Percentiles rank a stretch among this genome's conserved stretches.
These are phyloP conservation scores for Cryptococcus sp. DNA, from an alignment of 1,284 basidiomycete genomes.

Conservation along the genomic window DNA sequence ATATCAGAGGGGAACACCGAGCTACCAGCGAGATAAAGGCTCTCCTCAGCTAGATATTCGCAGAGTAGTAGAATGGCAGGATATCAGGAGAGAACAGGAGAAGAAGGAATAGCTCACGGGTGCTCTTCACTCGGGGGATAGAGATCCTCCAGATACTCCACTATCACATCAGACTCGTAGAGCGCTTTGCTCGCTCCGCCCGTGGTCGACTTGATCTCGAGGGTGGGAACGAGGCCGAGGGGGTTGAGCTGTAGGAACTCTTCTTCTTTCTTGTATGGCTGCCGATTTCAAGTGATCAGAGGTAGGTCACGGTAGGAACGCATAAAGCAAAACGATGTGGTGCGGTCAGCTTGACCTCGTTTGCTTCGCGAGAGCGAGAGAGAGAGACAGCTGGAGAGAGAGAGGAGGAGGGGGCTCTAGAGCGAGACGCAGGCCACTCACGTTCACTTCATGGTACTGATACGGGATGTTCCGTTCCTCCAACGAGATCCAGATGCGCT, in stretches of 20 bases:
- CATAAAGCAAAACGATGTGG: background rate
- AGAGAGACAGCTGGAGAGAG: too few relatives aligned
- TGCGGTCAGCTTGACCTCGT: too few relatives aligned
- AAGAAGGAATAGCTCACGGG: slow-evolving; percentile 15
- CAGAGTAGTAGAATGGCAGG: too few relatives aligned
- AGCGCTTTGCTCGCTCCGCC: slow-evolving; percentile 14
- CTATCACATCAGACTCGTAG: slow-evolving; percentile 26
- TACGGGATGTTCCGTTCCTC: slow-evolving; percentile 29
- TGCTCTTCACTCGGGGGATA: slow-evolving; percentile 22
- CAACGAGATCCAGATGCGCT: slow-evolving; percentile 29
- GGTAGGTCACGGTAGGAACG: too few relatives aligned
- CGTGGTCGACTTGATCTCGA: slow-evolving; percentile 14
- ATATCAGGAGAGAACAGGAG: background rate
- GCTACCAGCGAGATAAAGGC: slow-evolving; percentile 1
- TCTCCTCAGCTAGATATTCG: background rate
- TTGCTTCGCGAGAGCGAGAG: background rate
- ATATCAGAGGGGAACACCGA: slow-evolving; percentile 22
- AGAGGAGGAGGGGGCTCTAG: too few relatives aligned
- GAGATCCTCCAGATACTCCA: slow-evolving; percentile 26
- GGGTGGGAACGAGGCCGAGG: slow-evolving; percentile 23
- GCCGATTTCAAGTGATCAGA: background rate
- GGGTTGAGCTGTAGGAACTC: slow-evolving; percentile 25
- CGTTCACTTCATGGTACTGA: slow-evolving; percentile 27
- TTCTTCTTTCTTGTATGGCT: slow-evolving; percentile 30
- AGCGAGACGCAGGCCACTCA: slow-evolving; percentile 3